These are phyloP conservation scores for Populus nigra DNA, from an alignment of 345 rosid genomes.

Conservation along the genomic window DNA sequence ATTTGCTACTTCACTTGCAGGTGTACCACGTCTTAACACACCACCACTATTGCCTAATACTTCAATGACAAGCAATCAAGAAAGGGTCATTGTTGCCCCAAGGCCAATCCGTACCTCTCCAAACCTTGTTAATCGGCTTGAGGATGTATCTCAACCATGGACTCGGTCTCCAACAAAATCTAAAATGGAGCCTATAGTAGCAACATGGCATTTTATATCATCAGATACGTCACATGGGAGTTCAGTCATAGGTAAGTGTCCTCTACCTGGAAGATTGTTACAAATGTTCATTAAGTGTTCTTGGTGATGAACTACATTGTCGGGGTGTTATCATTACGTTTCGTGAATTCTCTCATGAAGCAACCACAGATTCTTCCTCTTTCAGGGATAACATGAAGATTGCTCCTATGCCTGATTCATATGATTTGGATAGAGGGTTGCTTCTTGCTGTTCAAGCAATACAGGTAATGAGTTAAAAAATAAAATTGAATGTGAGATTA, in stretches of 20 bases:
- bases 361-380: slow-evolving; percentile 93
- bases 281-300: not conserved
- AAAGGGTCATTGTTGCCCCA: slow-evolving; percentile 74
- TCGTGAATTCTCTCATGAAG: slow-evolving; percentile 82
- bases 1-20: slow-evolving; percentile 48
- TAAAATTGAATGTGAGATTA: too few relatives aligned
- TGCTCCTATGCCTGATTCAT: slow-evolving; percentile 95
- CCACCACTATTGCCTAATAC: slow-evolving; percentile 71
- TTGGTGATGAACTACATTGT: slow-evolving; percentile 18
- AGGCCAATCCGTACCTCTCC: slow-evolving; percentile 87
- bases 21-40: slow-evolving; percentile 91
- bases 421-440: slow-evolving; percentile 92
- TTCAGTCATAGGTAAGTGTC: slow-evolving; percentile 58
- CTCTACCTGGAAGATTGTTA: slow-evolving; percentile 15
- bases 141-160: slow-evolving; percentile 98
- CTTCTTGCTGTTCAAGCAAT: slow-evolving; percentile 99
- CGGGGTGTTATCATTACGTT: slow-evolving; percentile 20
- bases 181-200: slow-evolving; percentile 84
- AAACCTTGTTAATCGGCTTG: slow-evolving; percentile 67
- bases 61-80: slow-evolving; percentile 50
- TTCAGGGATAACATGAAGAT: slow-evolving; percentile 88
- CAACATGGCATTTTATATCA: slow-evolving; percentile 68
- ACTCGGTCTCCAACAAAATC: slow-evolving; percentile 99
- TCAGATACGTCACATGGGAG: slow-evolving; percentile 50
- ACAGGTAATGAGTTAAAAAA: slow-evolving; percentile 56